These are phyloP conservation scores for Chloranthus sessilifolius DNA, from an alignment of 164 flowering plant species.

Conservation along the genomic window DNA sequence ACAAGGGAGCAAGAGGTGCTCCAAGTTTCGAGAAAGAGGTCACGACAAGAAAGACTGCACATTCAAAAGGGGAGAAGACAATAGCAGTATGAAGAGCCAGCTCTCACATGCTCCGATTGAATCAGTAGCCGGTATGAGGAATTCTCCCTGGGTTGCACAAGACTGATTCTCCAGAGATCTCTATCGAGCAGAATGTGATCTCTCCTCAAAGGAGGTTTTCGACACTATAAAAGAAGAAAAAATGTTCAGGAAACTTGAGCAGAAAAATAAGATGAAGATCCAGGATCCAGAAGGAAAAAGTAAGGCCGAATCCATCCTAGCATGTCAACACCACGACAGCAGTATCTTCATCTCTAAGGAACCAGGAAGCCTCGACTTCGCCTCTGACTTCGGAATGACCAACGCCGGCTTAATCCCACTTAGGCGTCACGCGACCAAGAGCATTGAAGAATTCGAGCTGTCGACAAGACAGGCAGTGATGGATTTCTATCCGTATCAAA, in stretches of 20 bases:
- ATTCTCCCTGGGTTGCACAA: no score
- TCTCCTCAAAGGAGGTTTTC: no score
- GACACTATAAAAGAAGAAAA: neutral
- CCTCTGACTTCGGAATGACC: constrained; percentile 2
- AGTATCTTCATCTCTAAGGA: constrained; percentile 1
- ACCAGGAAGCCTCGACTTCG: constrained; percentile 2
- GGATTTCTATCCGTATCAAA: constrained; percentile 1
- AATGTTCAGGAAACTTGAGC: constrained; percentile 1
- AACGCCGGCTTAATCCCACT: constrained; percentile 2
- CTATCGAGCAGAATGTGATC: no score
- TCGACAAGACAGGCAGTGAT: constrained; percentile 2
- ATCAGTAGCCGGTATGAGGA: no score
- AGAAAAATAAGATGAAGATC: constrained; percentile 1
- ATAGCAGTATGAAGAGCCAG: no score
- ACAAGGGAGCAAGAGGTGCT: neutral
- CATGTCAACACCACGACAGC: constrained; percentile 2
- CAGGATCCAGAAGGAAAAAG: no score
- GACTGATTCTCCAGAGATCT: no score
- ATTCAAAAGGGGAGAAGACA: constrained; percentile 1
- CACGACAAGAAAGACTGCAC: constrained; percentile 1
- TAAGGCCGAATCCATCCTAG: constrained; percentile 2
- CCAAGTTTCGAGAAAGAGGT: neutral
- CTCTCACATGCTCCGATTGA: no score
- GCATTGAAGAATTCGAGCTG: constrained; percentile 2
- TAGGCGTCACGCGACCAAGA: constrained; percentile 2